Evolutionary conservation across 352 stramenopile species (phyloP), one percentile per base, ranked within the genome.

Genomic region (Phytophthora boehmeriae): DNA sequence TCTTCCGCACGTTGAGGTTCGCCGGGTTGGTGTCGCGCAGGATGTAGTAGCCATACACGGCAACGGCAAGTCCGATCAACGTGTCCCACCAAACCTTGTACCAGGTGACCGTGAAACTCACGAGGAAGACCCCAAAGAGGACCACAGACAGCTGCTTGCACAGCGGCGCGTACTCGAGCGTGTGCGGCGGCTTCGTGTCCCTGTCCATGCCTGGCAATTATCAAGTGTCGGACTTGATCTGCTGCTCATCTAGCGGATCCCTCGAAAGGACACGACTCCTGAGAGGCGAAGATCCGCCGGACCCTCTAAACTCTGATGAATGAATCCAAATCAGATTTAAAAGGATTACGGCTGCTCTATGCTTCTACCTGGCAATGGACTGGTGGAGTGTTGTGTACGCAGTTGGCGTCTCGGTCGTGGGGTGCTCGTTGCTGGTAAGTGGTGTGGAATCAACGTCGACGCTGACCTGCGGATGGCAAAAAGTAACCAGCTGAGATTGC

Each of bases 41-140:
- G 28, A 54, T 59, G 62, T 81, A 88, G 59, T 87, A 90, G 25
- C 82, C 85, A 22, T 68, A 75, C 14, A 46, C 41, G 22, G 73
- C 76, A 22, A 89, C 76, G 10, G 63, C 19, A 3, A 93, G 32
- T 4, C 74, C 77, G 39, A 92, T 80, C 60, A 89, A 58, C 34
- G 80, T 83, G 67, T 93, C 84, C 84, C 84, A 93, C 81, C 80
- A 93, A 32, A 93, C 80, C 38, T 73, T 70, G 69, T 90, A 92
- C 85, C 85, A 93, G 30, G 82, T 87, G n/a, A 88, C 67, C 16
- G 74, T 73, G 68, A 93, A 90, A 66, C 81, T 88, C 49, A 80
- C 49, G 34, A 76, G 17, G 68, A 80, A 89, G 25, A 90, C 47
- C 9, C 47, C 68, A 30, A 89, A 34, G 20, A 86, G 61, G 11